Evolutionary conservation across 805 yeast species (phyloP).

Genomic region (Debaryomyces prosopidis): DNA sequence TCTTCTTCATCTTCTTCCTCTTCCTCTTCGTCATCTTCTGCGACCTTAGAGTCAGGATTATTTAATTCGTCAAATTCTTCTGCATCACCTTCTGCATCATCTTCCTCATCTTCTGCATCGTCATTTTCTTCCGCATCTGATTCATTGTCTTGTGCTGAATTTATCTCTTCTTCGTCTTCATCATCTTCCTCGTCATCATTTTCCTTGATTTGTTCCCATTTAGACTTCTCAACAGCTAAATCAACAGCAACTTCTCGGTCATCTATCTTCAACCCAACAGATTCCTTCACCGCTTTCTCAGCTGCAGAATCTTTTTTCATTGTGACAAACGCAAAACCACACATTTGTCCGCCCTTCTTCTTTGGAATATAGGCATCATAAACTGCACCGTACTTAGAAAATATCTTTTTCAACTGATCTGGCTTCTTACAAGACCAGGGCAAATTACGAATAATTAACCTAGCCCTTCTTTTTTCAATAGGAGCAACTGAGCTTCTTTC

Average conservation of each 20-base stretch:
- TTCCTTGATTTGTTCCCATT: slow-evolving; percentile 65
- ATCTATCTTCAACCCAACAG: slow-evolving; percentile 74
- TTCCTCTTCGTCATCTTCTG: slow-evolving; percentile 29
- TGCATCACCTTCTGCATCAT: no score
- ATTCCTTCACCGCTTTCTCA: slow-evolving; percentile 73
- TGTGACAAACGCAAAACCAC: slow-evolving; percentile 93
- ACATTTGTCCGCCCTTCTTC: slow-evolving; percentile 83
- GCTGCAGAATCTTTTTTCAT: slow-evolving; percentile 82
- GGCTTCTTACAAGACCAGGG: slow-evolving; percentile 95
- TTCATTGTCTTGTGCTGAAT: slow-evolving; percentile 33
- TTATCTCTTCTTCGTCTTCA: slow-evolving; percentile 38
- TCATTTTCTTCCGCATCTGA: slow-evolving; percentile 30
- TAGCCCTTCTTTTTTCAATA: slow-evolving; percentile 78
- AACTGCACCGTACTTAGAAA: slow-evolving; percentile 80
- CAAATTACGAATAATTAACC: slow-evolving; percentile 84
- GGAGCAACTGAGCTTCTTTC: slow-evolving; percentile 24
- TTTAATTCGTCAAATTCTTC: slow-evolving; percentile 32
- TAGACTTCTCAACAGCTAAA: slow-evolving; percentile 84
- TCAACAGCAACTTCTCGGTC: slow-evolving; percentile 94
- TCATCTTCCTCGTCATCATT: slow-evolving; percentile 35
- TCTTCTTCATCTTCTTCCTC: slow-evolving; percentile 32
- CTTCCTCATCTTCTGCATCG: slow-evolving; percentile 26
- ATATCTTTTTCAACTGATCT: slow-evolving; percentile 64
- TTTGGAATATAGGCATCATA: slow-evolving; percentile 87
- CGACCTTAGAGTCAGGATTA: slow-evolving; percentile 31